Base-by-base conservation (phyloP, 495 filamentous ascomycete genomes). In the Trypethelium eluteriae region DNA sequence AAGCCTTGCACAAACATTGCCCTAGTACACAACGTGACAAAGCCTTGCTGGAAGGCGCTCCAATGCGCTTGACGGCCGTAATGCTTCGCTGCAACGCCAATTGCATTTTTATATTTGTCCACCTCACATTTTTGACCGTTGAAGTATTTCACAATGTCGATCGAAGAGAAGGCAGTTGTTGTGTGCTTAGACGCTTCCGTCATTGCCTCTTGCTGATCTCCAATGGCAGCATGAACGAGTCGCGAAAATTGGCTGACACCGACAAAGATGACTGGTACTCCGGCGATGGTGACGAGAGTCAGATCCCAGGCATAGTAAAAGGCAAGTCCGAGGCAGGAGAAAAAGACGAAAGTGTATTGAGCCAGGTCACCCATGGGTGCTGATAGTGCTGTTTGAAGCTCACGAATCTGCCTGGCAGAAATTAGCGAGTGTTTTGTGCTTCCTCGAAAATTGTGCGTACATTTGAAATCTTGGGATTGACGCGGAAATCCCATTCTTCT, bases 1-100 rank as follows among this genome's bases (percentile, higher is more conserved):
- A 98, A 97, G 0, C 93, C 93, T 70, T 92, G 85, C 0, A 96
- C 89, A 65, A 98, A 96, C 77, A 98, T 88, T 2, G 81, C 81
- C 16, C 92, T 83, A 41, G 86, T 87, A 77, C 90, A 83, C 69
- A 96, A 81, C 53, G 88, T 86, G 53, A 89, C 81, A 57, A 89
- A 82, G 0, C 87, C 85, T 65, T 89, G 84, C 72, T 96, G 91
- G 1, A 84, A 69, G 4, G 89, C 86, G 70, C 85, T 88, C 9
- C 84, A 77, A 49, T 82, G 77, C 2, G 88, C 89, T 72, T 93
- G 90, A 44, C 80, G 76, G 25, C 85, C 74, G 74, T 93, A 96
- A 50, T 82, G 82, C 34, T 74, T 74, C 38, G 86, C 86, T 1
- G 91, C 89, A 34, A 75, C 70, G 57, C 79, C 77, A 36, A 92